phyloP scores from a whole-genome alignment of 805 yeast genomes.

The Kuraishia ogatae region DNA sequence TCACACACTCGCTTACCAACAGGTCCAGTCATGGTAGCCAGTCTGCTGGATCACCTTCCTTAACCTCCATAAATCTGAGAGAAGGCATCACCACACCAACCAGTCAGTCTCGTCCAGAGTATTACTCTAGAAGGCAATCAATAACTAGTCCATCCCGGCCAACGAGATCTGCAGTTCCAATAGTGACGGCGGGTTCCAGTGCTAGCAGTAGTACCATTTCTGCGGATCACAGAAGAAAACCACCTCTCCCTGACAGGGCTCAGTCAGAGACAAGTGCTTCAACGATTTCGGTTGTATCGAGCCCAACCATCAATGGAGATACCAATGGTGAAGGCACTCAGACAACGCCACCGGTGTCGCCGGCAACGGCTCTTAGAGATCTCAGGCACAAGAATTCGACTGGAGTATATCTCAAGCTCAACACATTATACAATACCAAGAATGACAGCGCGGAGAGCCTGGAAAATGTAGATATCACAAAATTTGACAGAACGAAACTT shows the following conservation, averaged over 20 bases:
- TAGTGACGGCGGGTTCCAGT: neutral
- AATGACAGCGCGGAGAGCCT: neutral
- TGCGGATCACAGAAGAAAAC: neutral
- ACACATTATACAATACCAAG: neutral
- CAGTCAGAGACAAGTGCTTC: neutral
- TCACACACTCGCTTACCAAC: constrained; percentile 1
- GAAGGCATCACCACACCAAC: neutral
- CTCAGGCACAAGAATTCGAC: neutral
- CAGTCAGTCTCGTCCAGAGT: neutral
- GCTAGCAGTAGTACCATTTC: neutral
- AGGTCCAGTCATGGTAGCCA: neutral
- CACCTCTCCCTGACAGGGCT: neutral
- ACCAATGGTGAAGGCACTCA: neutral
- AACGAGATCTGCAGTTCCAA: neutral
- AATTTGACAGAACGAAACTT: neutral
- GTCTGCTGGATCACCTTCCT: neutral
- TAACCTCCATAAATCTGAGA: neutral
- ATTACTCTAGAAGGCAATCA: neutral
- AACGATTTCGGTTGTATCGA: neutral
- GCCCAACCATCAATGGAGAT: neutral
- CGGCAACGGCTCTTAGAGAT: neutral
- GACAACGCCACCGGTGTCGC: neutral
- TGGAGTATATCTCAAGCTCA: neutral
- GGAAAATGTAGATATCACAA: neutral
- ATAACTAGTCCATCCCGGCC: neutral